Base-by-base conservation (phyloP, 306 rosid genomes). In the Lathyrus sativus region DNA sequence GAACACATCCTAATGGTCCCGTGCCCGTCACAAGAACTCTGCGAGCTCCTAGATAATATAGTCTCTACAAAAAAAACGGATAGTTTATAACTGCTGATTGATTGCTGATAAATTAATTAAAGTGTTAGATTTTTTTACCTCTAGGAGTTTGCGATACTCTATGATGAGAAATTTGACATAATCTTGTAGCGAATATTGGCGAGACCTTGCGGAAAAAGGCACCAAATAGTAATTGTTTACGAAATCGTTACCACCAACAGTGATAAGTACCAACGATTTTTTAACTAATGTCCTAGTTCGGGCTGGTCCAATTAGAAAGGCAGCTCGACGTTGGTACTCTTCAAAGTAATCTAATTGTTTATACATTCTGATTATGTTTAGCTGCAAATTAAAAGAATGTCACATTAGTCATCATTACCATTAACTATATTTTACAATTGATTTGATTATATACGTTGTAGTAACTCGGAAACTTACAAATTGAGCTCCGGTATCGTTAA, bases 1-100 rank as follows among this genome's bases (percentile, higher is more conserved):
- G 96, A 57, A 71, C 96, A 38, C 97, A 85, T 3, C 96, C 97
- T 56, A 91, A 11, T 49, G 91, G 92, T 68, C 96, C 89, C 0
- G 89, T 88, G 0, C 97, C 95, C 1, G 95, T 86, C 74, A 91
- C 97, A 18, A 88, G 26, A 13, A 88, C 92, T 76, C 95, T 79
- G 1, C 90, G 58, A 2, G 85, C 92, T 67, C 92, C 97, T 3
- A 83, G 67, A 12, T 65, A 76, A 54, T 88, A 80, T 13, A 91
- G 74, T 45, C 72, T 77, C 92, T 35, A 2, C 39, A 35, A 35
- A 35, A 35, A 7, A 7, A 26, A 26, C 4, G 1, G 9, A 35
- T 35, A 35, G 39, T 35, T 35, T 35, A 7, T 35, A 35, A 7
- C 38, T 33, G 9, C 2, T 35, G 9, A 35, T 9, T 1, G 39